Evolutionary conservation across 2,329 filamentous ascomycete species (phyloP).

Genomic region (Ophiostoma pallidulum): DNA sequence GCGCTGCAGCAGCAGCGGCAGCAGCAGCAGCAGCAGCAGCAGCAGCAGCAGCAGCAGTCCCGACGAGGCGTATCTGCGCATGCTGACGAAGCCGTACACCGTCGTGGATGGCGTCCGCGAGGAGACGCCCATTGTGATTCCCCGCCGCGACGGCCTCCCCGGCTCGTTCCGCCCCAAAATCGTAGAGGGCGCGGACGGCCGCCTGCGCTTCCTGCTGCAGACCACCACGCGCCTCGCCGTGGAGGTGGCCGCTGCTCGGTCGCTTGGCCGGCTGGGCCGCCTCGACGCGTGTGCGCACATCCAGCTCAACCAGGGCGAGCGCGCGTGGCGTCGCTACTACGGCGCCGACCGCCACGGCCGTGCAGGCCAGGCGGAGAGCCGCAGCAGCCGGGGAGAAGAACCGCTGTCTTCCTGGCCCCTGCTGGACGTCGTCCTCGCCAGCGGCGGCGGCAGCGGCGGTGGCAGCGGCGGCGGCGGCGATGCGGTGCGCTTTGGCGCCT

Average conservation of each 20-base stretch:
- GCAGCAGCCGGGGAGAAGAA: no score
- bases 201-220: conserved; percentile 1
- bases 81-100: neutral
- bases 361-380: no score
- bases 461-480: no score
- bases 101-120: no score
- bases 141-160: neutral
- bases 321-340: no score
- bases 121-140: neutral
- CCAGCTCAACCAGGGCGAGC: neutral
- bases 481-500: neutral
- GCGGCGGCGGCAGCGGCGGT: no score
- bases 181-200: neutral
- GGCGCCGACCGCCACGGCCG: no score
- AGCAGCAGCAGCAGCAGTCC: no score
- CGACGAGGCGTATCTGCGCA: neutral
- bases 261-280: neutral
- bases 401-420: no score
- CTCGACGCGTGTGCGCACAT: neutral
- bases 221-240: neutral
- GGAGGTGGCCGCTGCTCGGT: neutral
- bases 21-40: no score
- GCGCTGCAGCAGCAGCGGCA: neutral
- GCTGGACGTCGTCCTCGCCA: no score
- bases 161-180: neutral